Evolutionary conservation across 257 asterid species (phyloP), one percentile per base, ranked within the genome.

Genomic region (Rubia yunnanensis): DNA sequence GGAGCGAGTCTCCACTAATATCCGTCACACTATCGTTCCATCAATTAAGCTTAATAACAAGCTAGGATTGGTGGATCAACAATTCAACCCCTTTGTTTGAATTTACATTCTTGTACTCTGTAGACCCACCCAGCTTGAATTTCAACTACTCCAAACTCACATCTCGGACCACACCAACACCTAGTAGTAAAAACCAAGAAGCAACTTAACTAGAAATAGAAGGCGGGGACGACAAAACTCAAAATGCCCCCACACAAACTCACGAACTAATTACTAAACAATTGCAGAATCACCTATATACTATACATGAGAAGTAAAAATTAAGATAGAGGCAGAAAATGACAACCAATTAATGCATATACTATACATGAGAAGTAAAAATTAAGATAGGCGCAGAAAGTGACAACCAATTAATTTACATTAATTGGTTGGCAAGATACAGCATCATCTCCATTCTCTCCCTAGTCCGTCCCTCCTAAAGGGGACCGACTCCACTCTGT

Each of bases 401-500:
- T 35, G 71, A 54, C 55, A 61, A 27, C 27, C 20, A 13, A 44
- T 44, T 44, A 44, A 44, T 44, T 15, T 32, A n/a, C 49, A 41
- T 63, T 35, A 31, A n/a, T 31, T 10, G 61, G 73, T 34, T 63
- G 62, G 23, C 55, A 54, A 48, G 0, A 3, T 44, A 15, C 8
- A 44, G 4, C 18, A 23, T 31, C 63, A 30, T 39, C 44, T 36
- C 44, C 44, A 13, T 44, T 44, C 50, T 44, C 50, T 44, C 50
- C 34, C 41, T 7, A 11, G 7, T 28, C 34, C 15, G 28, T 61
- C 62, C 11, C 24, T 7, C 32, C 26, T 0, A 28, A 27, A 8
- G 62, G 52, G 46, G 67, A 2, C 63, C 44, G 63, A 34, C 36
- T 52, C 73, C 13, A 1, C 38, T 26, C 36, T 59, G 46, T 73